Base-by-base conservation (phyloP, 257 asterid genomes). In the Fraxinus cuspidata region DNA sequence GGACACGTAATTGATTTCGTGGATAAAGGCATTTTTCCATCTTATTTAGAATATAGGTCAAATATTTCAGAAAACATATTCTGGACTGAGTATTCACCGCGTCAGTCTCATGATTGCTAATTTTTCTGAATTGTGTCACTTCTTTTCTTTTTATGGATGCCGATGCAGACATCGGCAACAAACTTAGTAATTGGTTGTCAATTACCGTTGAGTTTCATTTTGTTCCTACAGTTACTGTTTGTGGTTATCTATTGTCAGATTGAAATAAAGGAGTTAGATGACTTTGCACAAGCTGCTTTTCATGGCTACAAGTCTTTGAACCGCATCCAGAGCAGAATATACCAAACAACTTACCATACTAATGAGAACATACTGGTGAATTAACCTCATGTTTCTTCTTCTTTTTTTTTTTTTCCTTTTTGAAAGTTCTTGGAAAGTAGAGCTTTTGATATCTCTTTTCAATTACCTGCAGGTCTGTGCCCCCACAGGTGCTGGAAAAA, bases 401-500 rank as follows among this genome's bases (percentile, higher is more conserved):
- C 35, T 8, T 40, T 0, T 40, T 10, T 1, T 10, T 29, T 5
- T 77, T 60, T 31, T 3, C 4, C 34, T 31, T 0, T 31, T 31
- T 31, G 3, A 0, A 31, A 31, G 31, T 73, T 75, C 72, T 40
- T 7, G 70, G 78, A 67, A 58, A 15, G 35, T 79, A 68, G 81
- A 83, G 70, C 79, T 28, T 77, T 87, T 72, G 44, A 40, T 74
- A 63, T n/a, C 23, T 77, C 77, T 70, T 81, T 81, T 82, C 25
- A 74, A 85, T 80, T 75, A 40, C 72, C 81, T 81, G 76, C 84
- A 95, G 98, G 99, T 95, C 76, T 95, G 99, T 86, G 99, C 99
- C 27, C 99, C 99, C 67, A 95, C 99, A 72, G 99, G 98, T 69
- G 99, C 99, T 81, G 99, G 99, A 47, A 95, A 95, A 85, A 95